A percentile compares a stretch with the other conserved stretches of the same genome.
Conservation (phyloP, 306 rosid genomes). For the Lotus japonicus region DNA sequence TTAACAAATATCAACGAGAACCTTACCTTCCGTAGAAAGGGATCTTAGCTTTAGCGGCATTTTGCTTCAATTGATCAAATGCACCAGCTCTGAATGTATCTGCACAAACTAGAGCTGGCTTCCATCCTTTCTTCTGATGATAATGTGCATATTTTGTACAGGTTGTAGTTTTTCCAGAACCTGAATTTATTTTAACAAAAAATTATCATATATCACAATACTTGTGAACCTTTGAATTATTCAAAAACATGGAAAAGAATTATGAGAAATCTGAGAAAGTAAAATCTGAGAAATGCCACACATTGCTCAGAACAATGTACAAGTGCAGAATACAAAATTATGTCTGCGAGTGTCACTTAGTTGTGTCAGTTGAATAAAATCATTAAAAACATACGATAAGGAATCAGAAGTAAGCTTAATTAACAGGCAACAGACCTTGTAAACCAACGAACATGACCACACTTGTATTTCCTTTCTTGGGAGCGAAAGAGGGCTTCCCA, state of each 20-base stretch:
- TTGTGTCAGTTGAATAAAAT: background rate
- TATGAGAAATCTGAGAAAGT: no score
- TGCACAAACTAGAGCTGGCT: slow-evolving; percentile 93
- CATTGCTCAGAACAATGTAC: background rate
- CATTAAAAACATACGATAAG: background rate
- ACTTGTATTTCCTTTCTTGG: slow-evolving; percentile 72
- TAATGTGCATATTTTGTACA: slow-evolving; percentile 82
- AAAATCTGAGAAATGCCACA: background rate
- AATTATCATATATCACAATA: no score
- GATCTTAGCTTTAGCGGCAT: slow-evolving; percentile 89
- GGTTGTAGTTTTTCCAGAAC: slow-evolving; percentile 89
- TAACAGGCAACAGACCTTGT: slow-evolving; percentile 48
- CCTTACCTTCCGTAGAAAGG: slow-evolving; percentile 98
- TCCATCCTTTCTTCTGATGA: slow-evolving; percentile 94
- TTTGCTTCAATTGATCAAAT: slow-evolving; percentile 96
- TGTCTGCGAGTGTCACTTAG: no score
- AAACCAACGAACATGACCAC: slow-evolving; percentile 91
- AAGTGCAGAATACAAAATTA: no score
- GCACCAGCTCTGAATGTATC: slow-evolving; percentile 99
- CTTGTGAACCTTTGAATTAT: no score
- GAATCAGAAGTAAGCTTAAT: slow-evolving; percentile 3
- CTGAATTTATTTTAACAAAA: slow-evolving; percentile 51
- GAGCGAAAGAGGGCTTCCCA: slow-evolving; percentile 79
- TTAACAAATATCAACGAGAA: background rate
- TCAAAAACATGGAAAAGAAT: no score